Evolutionary conservation across 129 eudicot genomes (phyloP), one percentile per base, ranked within the genome.

Genomic region (Helichrysum umbraculigerum): DNA sequence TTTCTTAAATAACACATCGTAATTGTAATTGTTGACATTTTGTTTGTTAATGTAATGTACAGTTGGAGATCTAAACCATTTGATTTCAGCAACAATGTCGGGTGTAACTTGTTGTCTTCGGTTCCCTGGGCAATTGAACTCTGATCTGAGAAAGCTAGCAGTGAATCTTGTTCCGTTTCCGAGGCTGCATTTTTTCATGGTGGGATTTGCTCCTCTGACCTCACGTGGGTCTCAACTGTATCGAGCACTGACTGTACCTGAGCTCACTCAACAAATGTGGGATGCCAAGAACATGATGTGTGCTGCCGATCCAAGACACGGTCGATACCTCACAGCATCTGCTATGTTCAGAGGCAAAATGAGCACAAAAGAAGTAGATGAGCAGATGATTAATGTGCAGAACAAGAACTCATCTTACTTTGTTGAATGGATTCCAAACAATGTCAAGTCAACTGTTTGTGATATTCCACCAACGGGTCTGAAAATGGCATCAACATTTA

Each of bases 291-390:
- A 62, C 67, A 62, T 62, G 67, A 62, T 62, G 67, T 62, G 67
- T 62, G 67, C 67, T 28, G 67, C 67, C 2, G 67, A 62, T 28
- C 67, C 67, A 62, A 29, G 67, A 5, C 67, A 62, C 17, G 67
- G 67, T 0, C 39, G 67, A 62, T 62, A 62, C 67, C 67, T 62
- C 9, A 62, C 67, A 22, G 67, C 67, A 4, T 62, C 67, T 62
- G 67, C 67, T 12, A 62, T 62, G 67, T 62, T 62, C 67, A 62
- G 67, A 62, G 67, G 67, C 67, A 88, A 88, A 52, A 88, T 88
- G 93, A 88, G 93, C 85, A 88, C 93, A 1, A 88, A 88, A 9
- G 93, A 88, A 66, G 93, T 88, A 0, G 93, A 88, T 3, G 93
- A 88, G 51, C 93, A 88, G 67, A 88, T 88, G 88, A 76, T 87